Percentiles rank a stretch among this genome's conserved stretches.
Conservation (phyloP, 1,284 basidiomycete species). For the Ceratobasidium sp. region DNA sequence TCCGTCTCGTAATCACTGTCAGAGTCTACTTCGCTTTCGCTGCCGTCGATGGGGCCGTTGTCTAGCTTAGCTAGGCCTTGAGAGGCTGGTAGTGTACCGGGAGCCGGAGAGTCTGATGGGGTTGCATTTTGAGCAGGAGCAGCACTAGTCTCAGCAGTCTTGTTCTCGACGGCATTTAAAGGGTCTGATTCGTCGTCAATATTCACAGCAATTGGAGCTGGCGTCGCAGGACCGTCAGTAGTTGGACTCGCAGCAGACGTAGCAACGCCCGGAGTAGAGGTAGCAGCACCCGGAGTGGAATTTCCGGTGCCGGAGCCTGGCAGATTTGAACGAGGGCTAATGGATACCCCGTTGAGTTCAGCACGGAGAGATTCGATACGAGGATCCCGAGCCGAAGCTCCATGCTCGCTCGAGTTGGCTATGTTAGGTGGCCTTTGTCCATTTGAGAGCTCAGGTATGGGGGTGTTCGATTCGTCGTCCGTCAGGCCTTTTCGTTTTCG, state of each 20-base stretch:
- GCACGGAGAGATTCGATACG: conserved; percentile 36
- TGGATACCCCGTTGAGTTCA: conserved; percentile 12
- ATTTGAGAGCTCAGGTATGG: background rate
- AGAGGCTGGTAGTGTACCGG: background rate
- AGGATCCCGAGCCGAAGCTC: conserved; percentile 1
- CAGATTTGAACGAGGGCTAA: conserved; percentile 3
- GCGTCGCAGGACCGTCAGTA: conserved; percentile 30
- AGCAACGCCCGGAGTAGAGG: conserved; percentile 4
- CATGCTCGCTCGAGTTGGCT: background rate
- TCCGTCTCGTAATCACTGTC: conserved; percentile 46
- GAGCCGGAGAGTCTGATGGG: background rate
- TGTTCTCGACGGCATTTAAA: background rate
- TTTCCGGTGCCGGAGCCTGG: conserved; percentile 22
- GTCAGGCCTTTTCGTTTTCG: conserved; percentile 21
- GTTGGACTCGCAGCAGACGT: conserved; percentile 30
- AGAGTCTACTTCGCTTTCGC: conserved; percentile 44
- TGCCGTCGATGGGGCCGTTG: conserved; percentile 42
- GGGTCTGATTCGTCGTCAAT: conserved; percentile 36
- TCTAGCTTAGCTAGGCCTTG: conserved; percentile 1
- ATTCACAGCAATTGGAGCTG: conserved; percentile 36
- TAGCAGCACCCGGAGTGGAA: conserved; percentile 18
- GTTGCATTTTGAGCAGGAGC: background rate
- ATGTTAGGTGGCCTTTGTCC: background rate
- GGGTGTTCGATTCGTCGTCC: background rate
- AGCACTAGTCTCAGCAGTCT: background rate